A percentile compares a stretch with the other conserved stretches of the same genome.
These are phyloP conservation scores for Avena insularis DNA, from an alignment of 176 grass and related monocot genomes.

Conservation along the genomic window DNA sequence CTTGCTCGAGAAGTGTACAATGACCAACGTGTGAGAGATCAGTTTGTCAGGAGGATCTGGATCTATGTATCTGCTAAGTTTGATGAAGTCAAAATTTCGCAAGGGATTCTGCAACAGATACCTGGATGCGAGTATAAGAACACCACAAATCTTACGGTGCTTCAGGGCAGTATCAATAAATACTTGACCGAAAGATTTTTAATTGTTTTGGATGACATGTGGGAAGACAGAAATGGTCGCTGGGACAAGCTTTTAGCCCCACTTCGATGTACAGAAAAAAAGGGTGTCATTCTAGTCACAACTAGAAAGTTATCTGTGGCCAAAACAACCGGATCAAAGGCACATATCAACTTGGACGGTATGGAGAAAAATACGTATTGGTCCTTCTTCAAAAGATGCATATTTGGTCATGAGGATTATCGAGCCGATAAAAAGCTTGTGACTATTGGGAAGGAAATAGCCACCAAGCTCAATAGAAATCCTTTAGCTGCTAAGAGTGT, in stretches of 20 bases:
- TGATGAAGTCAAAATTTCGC: constrained; percentile 49
- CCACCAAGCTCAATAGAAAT: constrained; percentile 45
- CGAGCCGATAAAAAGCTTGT: background rate
- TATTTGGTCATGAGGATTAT: constrained; percentile 42
- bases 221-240: constrained; percentile 51
- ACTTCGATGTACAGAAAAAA: constrained; percentile 41
- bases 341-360: constrained; percentile 43
- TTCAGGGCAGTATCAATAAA: constrained; percentile 40
- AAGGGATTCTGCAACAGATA: constrained; percentile 38
- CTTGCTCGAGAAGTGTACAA: constrained; percentile 53
- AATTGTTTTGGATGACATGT: constrained; percentile 67
- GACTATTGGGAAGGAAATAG: constrained; percentile 49
- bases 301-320: constrained; percentile 51
- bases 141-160: constrained; percentile 19
- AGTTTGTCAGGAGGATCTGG: constrained; percentile 47
- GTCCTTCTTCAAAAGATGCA: constrained; percentile 49
- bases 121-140: background rate
- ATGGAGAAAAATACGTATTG: constrained; percentile 42
- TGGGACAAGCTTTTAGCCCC: constrained; percentile 61
- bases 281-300: constrained; percentile 54
- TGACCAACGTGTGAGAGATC: background rate
- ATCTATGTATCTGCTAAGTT: constrained; percentile 53
- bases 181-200: constrained; percentile 50
- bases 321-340: background rate
- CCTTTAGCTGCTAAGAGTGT: constrained; percentile 67